phyloP scores from a whole-genome alignment of 129 eudicot genomes.

The Chrysanthemum lavandulifolium region DNA sequence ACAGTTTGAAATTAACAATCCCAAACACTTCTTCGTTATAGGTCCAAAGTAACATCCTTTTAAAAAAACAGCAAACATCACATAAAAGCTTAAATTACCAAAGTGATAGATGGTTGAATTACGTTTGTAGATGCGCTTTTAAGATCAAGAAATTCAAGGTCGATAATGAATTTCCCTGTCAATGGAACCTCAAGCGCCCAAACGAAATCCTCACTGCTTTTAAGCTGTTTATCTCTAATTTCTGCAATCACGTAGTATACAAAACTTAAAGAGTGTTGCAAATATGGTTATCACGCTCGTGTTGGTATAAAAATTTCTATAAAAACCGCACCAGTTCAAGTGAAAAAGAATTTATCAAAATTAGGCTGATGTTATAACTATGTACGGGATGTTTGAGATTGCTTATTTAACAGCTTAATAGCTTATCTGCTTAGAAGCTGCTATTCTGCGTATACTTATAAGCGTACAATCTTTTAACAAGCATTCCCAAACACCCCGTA shows the following conservation, averaged over 20 bases:
- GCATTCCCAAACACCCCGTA: not conserved
- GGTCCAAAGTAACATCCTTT: too few relatives aligned
- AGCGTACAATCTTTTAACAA: too few relatives aligned
- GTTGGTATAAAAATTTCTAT: not conserved
- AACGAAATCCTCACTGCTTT: constrained; percentile 77
- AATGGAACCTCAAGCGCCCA: constrained; percentile 87
- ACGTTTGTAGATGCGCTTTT: constrained; percentile 70
- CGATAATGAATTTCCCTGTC: constrained; percentile 86
- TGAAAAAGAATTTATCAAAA: too few relatives aligned
- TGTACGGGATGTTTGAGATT: too few relatives aligned
- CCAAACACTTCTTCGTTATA: too few relatives aligned
- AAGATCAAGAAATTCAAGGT: constrained; percentile 90
- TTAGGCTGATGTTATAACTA: too few relatives aligned
- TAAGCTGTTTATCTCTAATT: constrained; percentile 75
- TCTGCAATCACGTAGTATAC: constrained; percentile 45
- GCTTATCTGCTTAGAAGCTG: too few relatives aligned
- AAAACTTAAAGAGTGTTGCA: not conserved
- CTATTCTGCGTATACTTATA: too few relatives aligned
- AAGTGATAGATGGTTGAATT: constrained; percentile 16
- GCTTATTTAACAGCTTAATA: too few relatives aligned
- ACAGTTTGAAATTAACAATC: too few relatives aligned
- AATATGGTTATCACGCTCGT: not conserved
- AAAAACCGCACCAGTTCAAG: too few relatives aligned
- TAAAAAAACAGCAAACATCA: constrained; percentile 6
- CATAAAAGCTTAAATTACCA: not conserved